Conservation (phyloP, 1,139 yeast species). For the Yamadazyma dendronema region DNA sequence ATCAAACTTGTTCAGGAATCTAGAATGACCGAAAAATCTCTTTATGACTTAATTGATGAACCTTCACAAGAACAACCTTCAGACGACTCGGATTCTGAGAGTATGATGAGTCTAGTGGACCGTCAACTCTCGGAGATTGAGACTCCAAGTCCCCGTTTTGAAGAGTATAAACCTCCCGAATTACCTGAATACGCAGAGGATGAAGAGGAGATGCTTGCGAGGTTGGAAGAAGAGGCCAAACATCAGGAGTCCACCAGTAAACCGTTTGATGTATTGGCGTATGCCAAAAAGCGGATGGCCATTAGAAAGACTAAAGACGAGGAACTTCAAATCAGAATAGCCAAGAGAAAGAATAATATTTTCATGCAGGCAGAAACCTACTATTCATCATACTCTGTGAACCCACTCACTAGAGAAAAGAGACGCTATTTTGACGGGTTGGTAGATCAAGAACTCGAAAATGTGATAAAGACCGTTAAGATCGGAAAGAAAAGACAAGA, state of each 20-base stretch:
- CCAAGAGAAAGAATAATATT: constrained; percentile 30
- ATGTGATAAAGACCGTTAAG: constrained; percentile 36
- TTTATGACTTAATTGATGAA: constrained; percentile 55
- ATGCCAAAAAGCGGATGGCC: constrained; percentile 47
- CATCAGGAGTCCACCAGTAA: constrained; percentile 14
- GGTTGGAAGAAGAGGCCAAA: constrained; percentile 6
- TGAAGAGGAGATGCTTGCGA: constrained; percentile 10
- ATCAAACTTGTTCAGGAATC: constrained; percentile 77
- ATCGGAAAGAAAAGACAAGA: constrained; percentile 30
- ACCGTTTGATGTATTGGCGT: constrained; percentile 53
- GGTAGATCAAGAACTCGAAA: constrained; percentile 34
- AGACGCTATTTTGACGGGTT: constrained; percentile 23
- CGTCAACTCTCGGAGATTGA: constrained; percentile 15
- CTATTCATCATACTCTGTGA: constrained; percentile 37
- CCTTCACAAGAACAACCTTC: constrained; percentile 32
- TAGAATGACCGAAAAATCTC: constrained; percentile 72
- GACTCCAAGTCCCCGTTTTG: constrained; percentile 18
- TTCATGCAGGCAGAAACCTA: constrained; percentile 47
- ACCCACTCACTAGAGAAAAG: constrained; percentile 25
- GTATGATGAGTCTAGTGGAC: constrained; percentile 23
- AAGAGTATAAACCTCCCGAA: constrained; percentile 12
- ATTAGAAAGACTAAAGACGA: constrained; percentile 20
- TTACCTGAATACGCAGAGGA: constrained; percentile 18
- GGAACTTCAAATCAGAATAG: constrained; percentile 20
- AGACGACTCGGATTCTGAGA: constrained; percentile 20